Conservation (phyloP, 1,284 basidiomycete genomes). For the Pascua sp. region DNA sequence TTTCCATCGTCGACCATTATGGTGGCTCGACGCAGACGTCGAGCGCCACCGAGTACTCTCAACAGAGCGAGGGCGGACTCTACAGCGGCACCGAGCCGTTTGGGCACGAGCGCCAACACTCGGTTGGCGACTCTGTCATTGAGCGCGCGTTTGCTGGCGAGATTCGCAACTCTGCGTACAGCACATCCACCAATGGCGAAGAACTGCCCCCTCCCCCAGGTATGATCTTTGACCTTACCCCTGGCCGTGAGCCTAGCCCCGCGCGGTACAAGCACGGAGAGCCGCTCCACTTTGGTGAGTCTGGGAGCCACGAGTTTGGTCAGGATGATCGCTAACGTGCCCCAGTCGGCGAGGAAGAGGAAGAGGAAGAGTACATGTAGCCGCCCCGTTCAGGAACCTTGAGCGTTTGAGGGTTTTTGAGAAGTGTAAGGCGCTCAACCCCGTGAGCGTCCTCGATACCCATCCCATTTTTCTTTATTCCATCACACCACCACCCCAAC, state of each 20-base stretch:
- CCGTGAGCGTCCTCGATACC: too few relatives aligned
- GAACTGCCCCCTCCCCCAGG: conserved; percentile 29
- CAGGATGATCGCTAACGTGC: too few relatives aligned
- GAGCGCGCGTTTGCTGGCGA: conserved; percentile 16
- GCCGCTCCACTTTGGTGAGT: conserved; percentile 62
- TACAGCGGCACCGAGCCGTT: conserved; percentile 1
- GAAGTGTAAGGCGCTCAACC: too few relatives aligned
- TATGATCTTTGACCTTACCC: conserved; percentile 53
- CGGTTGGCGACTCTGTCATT: conserved; percentile 7
- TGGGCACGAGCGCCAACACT: not conserved
- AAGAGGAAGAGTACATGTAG: not conserved
- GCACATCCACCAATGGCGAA: conserved; percentile 1
- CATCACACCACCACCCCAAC: too few relatives aligned
- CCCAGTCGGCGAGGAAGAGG: not conserved
- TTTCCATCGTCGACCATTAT: conserved; percentile 22
- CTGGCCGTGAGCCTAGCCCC: conserved; percentile 60
- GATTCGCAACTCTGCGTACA: conserved; percentile 15
- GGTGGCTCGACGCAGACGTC: conserved; percentile 2
- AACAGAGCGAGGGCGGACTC: conserved; percentile 8
- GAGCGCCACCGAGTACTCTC: conserved; percentile 2
- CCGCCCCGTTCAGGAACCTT: too few relatives aligned
- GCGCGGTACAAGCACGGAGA: conserved; percentile 77
- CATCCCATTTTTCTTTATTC: too few relatives aligned
- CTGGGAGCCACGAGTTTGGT: not conserved
- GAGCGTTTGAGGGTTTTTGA: too few relatives aligned